Evolutionary conservation across 1,284 basidiomycete genomes (phyloP).

Genomic region (Leccinum pachyderme): DNA sequence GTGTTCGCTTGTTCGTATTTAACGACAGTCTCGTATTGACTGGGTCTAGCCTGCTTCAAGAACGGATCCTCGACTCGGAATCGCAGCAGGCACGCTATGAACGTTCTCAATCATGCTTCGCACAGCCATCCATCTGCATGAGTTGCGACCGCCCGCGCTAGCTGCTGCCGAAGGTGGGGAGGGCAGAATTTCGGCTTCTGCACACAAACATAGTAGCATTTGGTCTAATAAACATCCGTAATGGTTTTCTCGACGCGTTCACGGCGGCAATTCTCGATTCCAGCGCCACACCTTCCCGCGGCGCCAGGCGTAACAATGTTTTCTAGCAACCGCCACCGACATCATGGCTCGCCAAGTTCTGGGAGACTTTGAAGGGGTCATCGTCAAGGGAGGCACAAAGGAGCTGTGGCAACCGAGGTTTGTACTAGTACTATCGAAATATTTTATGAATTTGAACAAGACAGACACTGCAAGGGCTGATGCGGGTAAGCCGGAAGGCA

Average conservation of each 20-base stretch:
- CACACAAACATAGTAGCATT: not conserved
- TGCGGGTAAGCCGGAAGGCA: slow-evolving; percentile 12
- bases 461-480: slow-evolving; percentile 16
- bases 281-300: not conserved
- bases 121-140: too few relatives aligned
- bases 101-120: not conserved
- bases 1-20: not conserved
- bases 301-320: not conserved
- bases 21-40: not conserved
- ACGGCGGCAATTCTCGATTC: not conserved
- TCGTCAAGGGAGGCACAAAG: not conserved
- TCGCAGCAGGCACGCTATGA: not conserved
- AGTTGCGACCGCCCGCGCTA: not conserved
- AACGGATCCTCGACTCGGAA: slow-evolving; percentile 12
- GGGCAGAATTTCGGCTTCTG: not conserved
- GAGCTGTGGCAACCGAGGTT: not conserved
- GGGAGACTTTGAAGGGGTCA: not conserved
- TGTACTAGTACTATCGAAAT: not conserved
- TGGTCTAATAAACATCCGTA: not conserved
- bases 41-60: slow-evolving; percentile 5
- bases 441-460: not conserved
- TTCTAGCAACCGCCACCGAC: not conserved
- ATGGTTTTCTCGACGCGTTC: not conserved
- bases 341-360: not conserved
- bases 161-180: not conserved